Evolutionary conservation across 495 filamentous ascomycete species (phyloP), one percentile per base, ranked within the genome.

Genomic region (Hapsidospora chrysogenum): DNA sequence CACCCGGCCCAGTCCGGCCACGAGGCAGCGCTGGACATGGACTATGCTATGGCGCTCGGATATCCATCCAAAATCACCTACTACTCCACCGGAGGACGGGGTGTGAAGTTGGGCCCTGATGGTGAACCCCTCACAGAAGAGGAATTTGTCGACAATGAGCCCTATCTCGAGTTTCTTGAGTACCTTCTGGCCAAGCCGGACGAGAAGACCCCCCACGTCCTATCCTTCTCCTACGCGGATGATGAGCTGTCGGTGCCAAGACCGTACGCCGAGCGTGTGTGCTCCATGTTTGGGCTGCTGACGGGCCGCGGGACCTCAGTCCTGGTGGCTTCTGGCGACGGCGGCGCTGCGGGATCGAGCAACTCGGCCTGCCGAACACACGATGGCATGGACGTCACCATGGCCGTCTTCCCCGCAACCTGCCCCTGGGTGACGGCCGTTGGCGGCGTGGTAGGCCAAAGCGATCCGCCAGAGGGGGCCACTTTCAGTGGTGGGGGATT

Each of bases 361-460:
- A 50, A 54, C 30, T 55, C 51, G 1, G 52, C 60, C 4, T 89
- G 81, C 44, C 51, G 65, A 13, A 66, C 64, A 37, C 84, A 84
- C 46, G 74, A 82, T 37, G 77, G 77, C 17, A 61, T 55, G 15
- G 68, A 72, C 33, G 66, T 63, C 23, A 85, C 82, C 50, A 49
- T 72, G 4, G 68, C 80, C 6, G 67, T 58, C 4, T 89, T 83
- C 51, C 84, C 83, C 0, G 77, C 76, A 0, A 63, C 68, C n/a
- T 92, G 84, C 42, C 84, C 84, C 0, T 89, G 74, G 46, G 74
- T 89, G 3, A 92, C 83, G 0, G 57, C 72, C 0, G 79, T 89
- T 7, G 83, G 82, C 9, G 80, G 75, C 3, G 83, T 77, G 0
- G 54, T 58, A n/a, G 56, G 63, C 13, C 58, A 65, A 1, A 47